These are phyloP conservation scores for Agaricus sinodeliciosus DNA, from an alignment of 768 basidiomycete species.

Conservation along the genomic window DNA sequence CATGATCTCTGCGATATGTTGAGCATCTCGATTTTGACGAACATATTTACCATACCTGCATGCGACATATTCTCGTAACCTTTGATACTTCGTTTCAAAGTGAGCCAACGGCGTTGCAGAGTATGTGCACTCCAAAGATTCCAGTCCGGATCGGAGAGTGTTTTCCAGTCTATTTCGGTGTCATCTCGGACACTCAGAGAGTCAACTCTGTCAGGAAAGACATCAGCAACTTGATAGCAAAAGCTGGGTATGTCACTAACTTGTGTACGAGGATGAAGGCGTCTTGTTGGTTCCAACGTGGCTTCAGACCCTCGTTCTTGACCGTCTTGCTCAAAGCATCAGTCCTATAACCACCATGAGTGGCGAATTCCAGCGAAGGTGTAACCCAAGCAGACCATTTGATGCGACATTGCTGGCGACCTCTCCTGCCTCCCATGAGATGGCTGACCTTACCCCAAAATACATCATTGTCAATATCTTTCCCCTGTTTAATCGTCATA, in stretches of 20 bases:
- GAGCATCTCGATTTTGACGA: background rate
- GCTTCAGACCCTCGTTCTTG: slow-evolving; percentile 64
- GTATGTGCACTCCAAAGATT: slow-evolving; percentile 81
- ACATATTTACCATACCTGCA: slow-evolving; percentile 40
- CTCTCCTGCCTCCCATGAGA: slow-evolving; percentile 69
- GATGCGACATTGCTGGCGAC: slow-evolving; percentile 79
- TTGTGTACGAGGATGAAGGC: slow-evolving; percentile 79
- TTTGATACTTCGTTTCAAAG: slow-evolving; percentile 71
- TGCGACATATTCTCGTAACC: slow-evolving; percentile 79
- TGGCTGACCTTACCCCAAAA: slow-evolving; percentile 79
- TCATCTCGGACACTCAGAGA: slow-evolving; percentile 72
- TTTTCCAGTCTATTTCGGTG: slow-evolving; percentile 83
- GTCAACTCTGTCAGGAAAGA: slow-evolving; percentile 46
- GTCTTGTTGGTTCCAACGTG: slow-evolving; percentile 72
- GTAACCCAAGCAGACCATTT: slow-evolving; percentile 54
- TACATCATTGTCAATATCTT: slow-evolving; percentile 68
- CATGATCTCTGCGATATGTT: slow-evolving; percentile 56
- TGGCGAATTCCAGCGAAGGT: background rate
- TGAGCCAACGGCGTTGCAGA: slow-evolving; percentile 74
- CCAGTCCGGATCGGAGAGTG: slow-evolving; percentile 67
- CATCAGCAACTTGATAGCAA: background rate
- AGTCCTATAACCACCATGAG: slow-evolving; percentile 42
- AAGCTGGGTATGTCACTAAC: slow-evolving; percentile 31
- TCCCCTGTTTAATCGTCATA: slow-evolving; percentile 68
- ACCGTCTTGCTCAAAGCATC: slow-evolving; percentile 67